A percentile compares a stretch with the other conserved stretches of the same genome.
phyloP scores from a whole-genome alignment of 2,329 filamentous ascomycete genomes.

The Talaromyces atroroseus region DNA sequence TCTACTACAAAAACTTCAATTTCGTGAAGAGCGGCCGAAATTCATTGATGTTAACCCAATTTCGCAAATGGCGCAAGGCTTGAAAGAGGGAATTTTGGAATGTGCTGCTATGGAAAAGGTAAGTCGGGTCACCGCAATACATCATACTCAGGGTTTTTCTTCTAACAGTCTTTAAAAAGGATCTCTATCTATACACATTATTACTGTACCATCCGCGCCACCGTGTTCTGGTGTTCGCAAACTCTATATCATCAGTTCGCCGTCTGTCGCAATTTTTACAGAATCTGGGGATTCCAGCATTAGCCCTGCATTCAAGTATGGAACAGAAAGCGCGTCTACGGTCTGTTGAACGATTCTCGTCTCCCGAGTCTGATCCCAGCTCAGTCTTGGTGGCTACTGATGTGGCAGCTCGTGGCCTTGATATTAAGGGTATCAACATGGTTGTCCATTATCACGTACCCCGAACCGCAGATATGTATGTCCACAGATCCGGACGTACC shows the following conservation, averaged over 20 bases:
- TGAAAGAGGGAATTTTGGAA: constrained; percentile 87
- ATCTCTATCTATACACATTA: constrained; percentile 86
- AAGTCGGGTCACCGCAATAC: constrained; percentile 17
- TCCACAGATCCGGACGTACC: constrained; percentile 90
- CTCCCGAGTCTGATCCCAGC: constrained; percentile 47
- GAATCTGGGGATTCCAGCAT: constrained; percentile 69
- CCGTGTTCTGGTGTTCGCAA: constrained; percentile 86
- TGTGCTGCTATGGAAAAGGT: constrained; percentile 92
- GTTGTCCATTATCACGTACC: constrained; percentile 95
- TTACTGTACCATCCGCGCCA: constrained; percentile 75
- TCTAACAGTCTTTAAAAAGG: constrained; percentile 48
- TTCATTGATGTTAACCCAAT: constrained; percentile 90
- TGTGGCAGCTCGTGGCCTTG: constrained; percentile 86
- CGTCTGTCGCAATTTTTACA: constrained; percentile 79
- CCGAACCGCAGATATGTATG: constrained; percentile 84
- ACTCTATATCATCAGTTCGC: constrained; percentile 88
- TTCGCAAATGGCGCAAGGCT: constrained; percentile 76
- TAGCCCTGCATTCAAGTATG: constrained; percentile 89
- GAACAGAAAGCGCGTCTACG: constrained; percentile 90
- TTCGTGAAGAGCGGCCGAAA: constrained; percentile 74
- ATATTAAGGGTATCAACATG: constrained; percentile 83
- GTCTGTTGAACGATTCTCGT: constrained; percentile 82
- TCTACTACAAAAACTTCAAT: constrained; percentile 81
- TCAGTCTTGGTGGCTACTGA: constrained; percentile 86
- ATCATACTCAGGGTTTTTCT: background rate